Conservation (phyloP, 495 filamentous ascomycete genomes). For the Penicillium taxi region DNA sequence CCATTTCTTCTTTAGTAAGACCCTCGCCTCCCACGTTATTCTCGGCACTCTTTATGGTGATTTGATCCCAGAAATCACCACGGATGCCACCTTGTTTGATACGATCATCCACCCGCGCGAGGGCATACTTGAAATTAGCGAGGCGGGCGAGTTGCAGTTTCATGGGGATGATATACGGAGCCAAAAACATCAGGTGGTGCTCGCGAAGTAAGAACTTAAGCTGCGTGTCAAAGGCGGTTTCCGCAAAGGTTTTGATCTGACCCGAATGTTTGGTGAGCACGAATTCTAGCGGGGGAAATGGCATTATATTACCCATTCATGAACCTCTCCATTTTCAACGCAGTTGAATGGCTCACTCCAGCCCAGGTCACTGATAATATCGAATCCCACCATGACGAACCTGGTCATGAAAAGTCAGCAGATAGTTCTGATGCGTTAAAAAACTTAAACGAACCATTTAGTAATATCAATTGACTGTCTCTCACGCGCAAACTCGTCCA, state of each 20-base stretch:
- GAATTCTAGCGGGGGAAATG: constrained; percentile 26
- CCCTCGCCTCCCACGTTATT: no score
- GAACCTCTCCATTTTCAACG: constrained; percentile 37
- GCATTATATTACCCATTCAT: constrained; percentile 46
- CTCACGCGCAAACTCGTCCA: constrained; percentile 27
- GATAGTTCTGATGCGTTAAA: no score
- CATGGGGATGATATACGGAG: constrained; percentile 14
- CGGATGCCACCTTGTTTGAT: not conserved
- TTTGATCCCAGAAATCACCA: no score
- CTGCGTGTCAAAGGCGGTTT: constrained; percentile 6
- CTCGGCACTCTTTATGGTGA: no score
- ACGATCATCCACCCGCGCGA: not conserved
- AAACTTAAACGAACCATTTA: constrained; percentile 53
- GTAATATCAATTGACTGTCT: constrained; percentile 28
- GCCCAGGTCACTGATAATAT: constrained; percentile 52
- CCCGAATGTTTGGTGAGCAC: no score
- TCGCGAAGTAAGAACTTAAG: no score
- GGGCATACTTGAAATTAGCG: not conserved
- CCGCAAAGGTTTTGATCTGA: no score
- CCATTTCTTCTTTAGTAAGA: not conserved
- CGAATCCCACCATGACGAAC: no score
- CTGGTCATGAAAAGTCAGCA: no score
- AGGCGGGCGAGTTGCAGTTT: constrained; percentile 21
- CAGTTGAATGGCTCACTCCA: constrained; percentile 54
- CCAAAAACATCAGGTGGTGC: no score